These are phyloP conservation scores for Phytopythium ostracodes DNA, from an alignment of 352 stramenopile species.

Conservation along the genomic window DNA sequence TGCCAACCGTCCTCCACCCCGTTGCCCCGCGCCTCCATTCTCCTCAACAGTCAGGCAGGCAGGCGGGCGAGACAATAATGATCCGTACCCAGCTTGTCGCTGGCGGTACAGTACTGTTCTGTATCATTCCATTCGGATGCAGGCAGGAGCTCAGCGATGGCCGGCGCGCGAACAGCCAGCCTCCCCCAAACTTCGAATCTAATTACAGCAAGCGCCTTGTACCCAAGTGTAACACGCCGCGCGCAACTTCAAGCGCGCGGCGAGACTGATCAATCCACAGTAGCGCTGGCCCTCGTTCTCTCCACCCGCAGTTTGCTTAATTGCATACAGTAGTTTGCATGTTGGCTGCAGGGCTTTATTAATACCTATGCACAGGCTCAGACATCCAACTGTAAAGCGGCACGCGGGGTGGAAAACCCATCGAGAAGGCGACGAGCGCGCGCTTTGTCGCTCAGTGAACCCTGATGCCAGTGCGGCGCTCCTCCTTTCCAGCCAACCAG, in stretches of 20 bases:
- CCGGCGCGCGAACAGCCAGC: neutral
- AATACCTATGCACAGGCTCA: no score
- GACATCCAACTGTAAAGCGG: no score
- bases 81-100: no score
- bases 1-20: no score
- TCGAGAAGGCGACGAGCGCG: neutral
- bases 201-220: neutral
- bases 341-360: no score
- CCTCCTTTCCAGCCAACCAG: neutral
- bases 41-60: neutral
- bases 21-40: neutral
- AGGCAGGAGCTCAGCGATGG: neutral
- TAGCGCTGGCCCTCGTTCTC: neutral
- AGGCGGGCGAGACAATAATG: neutral
- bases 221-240: neutral
- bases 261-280: neutral
- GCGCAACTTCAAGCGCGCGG: conserved; percentile 1
- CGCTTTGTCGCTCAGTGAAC: neutral
- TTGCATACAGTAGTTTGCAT: no score
- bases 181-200: conserved; percentile 1
- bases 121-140: neutral
- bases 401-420: neutral
- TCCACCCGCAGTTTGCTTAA: conserved; percentile 2
- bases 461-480: neutral
- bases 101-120: no score